Evolutionary conservation across 208 protist genomes (phyloP).

Genomic region (Endotrypanum monterogeii): DNA sequence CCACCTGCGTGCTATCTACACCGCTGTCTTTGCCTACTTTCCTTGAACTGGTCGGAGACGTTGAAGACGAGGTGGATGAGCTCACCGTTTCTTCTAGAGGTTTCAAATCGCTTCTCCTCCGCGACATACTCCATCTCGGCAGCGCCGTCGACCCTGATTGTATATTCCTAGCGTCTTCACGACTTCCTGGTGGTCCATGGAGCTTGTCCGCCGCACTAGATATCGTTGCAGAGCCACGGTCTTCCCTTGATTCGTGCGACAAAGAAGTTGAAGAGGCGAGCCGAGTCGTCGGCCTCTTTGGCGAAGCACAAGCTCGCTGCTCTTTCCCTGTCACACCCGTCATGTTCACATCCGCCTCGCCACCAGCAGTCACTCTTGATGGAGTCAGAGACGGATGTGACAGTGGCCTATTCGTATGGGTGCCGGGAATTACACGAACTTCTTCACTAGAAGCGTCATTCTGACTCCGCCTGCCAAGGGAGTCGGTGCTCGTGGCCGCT

Average conservation of each 20-base stretch:
- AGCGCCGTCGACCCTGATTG: neutral
- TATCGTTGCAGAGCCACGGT: neutral
- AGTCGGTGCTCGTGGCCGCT: neutral
- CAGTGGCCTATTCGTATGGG: constrained; percentile 2
- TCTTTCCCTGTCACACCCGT: constrained; percentile 6
- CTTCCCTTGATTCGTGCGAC: neutral
- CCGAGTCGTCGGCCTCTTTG: neutral
- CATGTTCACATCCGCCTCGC: constrained; percentile 12
- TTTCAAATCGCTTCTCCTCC: neutral
- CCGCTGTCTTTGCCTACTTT: neutral
- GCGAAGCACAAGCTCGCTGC: neutral
- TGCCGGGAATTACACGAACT: neutral
- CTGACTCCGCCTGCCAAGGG: neutral
- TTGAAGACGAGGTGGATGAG: constrained; percentile 1
- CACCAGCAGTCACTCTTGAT: constrained; percentile 5
- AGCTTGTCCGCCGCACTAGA: neutral
- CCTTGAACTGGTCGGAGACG: neutral
- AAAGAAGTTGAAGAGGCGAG: neutral
- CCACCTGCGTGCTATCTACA: neutral
- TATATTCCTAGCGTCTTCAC: neutral
- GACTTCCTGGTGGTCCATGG: neutral
- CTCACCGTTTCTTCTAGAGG: neutral
- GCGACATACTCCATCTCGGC: neutral
- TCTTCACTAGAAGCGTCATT: constrained; percentile 18
- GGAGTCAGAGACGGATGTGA: constrained; percentile 7